Evolutionary conservation across 2,329 filamentous ascomycete genomes (phyloP), one percentile per base, ranked within the genome.

Genomic region (Tolypocladium nubicola): DNA sequence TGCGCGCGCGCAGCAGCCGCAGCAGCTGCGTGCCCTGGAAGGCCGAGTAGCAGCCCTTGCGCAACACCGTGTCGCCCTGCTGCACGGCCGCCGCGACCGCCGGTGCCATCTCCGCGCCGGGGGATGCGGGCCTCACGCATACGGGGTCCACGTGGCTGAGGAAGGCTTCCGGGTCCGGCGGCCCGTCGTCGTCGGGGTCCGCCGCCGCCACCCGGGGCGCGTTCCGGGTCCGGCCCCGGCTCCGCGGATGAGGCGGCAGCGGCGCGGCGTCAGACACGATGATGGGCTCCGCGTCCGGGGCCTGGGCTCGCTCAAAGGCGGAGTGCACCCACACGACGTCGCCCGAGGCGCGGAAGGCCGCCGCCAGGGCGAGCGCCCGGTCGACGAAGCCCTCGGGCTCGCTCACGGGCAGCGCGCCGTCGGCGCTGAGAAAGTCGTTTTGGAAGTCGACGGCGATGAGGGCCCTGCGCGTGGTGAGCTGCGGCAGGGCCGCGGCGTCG

Each of bases 31-130:
- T 89, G 10, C 83, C 84, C 56, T 85, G 82, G 67, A 97, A 92
- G 16, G 92, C 92, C 4, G 94, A 97, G 71, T 97, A 97, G 63
- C 90, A 83, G 6, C 84, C 84, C 71, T 96, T 97, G 56, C 79
- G 75, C 56, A 85, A 69, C 52, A 76, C 68, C 49, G 79, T 66
- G 60, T 87, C 84, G 47, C 69, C 69, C 69, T 63, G 76, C 68
- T 68, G 83, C 63, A 77, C 69, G 41, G 67, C 71, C 7, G 70
- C 68, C 57, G 73, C 68, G n/a, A 82, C 68, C 1, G 66, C 63
- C 1, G 72, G 65, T 0, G 76, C 71, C 40, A 83, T 71, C 56
- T 78, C 75, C 23, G 72, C 71, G 9, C 80, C 82, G 6, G 65
- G 58, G 2, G 79, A 75, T 43, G 71, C 73, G 23, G 71, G 68